A percentile compares a stretch with the other conserved stretches of the same genome.
Evolutionary conservation across 768 basidiomycete species (phyloP).

Genomic region (Boletus sensibilis): DNA sequence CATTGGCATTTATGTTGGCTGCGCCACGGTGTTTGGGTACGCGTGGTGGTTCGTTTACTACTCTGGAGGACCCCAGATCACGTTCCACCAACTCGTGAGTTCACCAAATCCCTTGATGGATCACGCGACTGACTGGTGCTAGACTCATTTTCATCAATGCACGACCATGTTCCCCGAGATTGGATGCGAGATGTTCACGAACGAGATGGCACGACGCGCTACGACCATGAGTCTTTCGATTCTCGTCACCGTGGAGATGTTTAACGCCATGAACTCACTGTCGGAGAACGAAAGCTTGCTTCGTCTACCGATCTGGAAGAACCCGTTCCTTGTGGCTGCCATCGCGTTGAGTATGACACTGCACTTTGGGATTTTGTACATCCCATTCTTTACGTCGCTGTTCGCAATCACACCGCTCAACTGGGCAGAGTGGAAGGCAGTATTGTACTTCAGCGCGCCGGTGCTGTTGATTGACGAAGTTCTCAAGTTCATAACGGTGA

Average conservation of each 20-base stretch:
- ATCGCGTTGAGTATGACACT: conserved; percentile 89
- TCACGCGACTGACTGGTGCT: neutral
- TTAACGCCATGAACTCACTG: conserved; percentile 96
- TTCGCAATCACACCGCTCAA: conserved; percentile 95
- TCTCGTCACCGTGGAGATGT: conserved; percentile 95
- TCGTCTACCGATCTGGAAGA: conserved; percentile 89
- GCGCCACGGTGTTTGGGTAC: conserved; percentile 94
- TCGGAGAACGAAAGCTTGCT: conserved; percentile 96
- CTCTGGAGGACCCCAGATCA: conserved; percentile 85
- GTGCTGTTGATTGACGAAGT: conserved; percentile 89
- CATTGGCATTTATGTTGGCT: conserved; percentile 90
- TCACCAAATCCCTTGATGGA: neutral
- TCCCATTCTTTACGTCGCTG: conserved; percentile 89
- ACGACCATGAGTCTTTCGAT: conserved; percentile 97
- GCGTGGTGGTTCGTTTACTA: conserved; percentile 99
- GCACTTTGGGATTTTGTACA: conserved; percentile 94
- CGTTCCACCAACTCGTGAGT: conserved; percentile 88
- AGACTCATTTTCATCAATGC: conserved; percentile 98
- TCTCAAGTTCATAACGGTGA: conserved; percentile 79
- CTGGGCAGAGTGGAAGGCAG: conserved; percentile 94
- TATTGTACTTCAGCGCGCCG: conserved; percentile 82
- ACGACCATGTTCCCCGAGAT: conserved; percentile 78
- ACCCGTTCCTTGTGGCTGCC: conserved; percentile 87
- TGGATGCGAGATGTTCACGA: conserved; percentile 95
- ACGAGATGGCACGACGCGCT: conserved; percentile 79